phyloP scores from a whole-genome alignment of 2,329 filamentous ascomycete genomes.

The Botrytis paeoniae region DNA sequence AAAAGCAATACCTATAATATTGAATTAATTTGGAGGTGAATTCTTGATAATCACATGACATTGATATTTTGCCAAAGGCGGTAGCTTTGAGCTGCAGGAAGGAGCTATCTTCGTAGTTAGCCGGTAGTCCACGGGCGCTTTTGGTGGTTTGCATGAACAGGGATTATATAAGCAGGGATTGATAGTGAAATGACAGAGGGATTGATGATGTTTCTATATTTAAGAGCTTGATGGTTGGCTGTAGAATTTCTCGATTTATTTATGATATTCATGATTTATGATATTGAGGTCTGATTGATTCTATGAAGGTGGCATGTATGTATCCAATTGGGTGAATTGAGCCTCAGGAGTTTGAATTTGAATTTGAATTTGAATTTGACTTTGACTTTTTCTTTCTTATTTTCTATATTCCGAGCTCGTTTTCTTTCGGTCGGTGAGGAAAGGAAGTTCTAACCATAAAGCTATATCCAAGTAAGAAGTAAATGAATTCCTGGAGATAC shows the following conservation, averaged over 20 bases:
- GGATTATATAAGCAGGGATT: constrained; percentile 8
- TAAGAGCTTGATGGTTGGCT: not conserved
- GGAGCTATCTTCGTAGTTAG: not conserved
- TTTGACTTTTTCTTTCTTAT: not conserved
- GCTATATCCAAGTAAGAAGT: constrained; percentile 1
- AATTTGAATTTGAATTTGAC: not conserved
- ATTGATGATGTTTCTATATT: not conserved
- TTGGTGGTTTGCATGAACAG: not conserved
- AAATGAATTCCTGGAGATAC: not conserved
- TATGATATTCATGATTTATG: not conserved
- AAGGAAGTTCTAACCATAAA: not conserved
- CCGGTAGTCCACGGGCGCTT: not conserved
- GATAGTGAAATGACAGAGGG: not conserved
- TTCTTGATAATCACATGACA: constrained; percentile 8
- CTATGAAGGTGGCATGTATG: not conserved
- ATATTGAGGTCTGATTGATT: not conserved
- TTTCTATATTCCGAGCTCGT: not conserved
- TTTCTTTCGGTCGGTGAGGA: not conserved
- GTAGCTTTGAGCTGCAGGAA: constrained; percentile 2
- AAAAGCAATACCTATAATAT: not conserved
- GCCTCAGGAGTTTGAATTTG: not conserved
- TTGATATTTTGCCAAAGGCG: not conserved
- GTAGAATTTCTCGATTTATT: not conserved
- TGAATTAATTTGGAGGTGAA: not conserved
- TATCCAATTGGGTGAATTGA: not conserved